Evolutionary conservation across 768 basidiomycete species (phyloP).

Genomic region (Galerina marginata): DNA sequence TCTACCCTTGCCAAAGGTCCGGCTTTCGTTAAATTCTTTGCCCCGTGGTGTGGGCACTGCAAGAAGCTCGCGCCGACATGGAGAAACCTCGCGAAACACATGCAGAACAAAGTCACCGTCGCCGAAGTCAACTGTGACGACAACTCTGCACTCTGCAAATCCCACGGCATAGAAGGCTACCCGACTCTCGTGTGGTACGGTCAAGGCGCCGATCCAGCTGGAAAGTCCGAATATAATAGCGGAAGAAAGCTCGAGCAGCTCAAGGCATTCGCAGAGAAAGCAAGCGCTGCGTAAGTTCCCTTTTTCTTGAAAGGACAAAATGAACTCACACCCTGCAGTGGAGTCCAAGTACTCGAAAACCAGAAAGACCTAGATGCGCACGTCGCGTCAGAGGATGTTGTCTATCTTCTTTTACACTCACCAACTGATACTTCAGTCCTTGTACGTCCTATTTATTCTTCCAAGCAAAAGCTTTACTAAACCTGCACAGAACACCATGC

Average conservation of each 20-base stretch:
- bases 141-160: slow-evolving; percentile 66
- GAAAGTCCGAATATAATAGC: slow-evolving; percentile 76
- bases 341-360: slow-evolving; percentile 34
- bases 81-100: slow-evolving; percentile 70
- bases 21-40: slow-evolving; percentile 75
- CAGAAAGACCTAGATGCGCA: slow-evolving; percentile 32
- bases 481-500: slow-evolving; percentile 37
- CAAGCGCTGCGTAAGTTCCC: slow-evolving; percentile 66
- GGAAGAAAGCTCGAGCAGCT: slow-evolving; percentile 75
- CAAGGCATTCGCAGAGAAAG: slow-evolving; percentile 76
- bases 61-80: slow-evolving; percentile 90
- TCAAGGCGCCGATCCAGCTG: slow-evolving; percentile 56
- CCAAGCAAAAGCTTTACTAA: not conserved
- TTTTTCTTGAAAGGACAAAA: not conserved
- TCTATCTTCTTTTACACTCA: slow-evolving; percentile 56
- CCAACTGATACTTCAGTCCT: slow-evolving; percentile 44
- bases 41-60: slow-evolving; percentile 98
- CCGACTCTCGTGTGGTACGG: slow-evolving; percentile 79
- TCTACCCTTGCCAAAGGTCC: slow-evolving; percentile 44
- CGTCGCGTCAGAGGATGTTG: slow-evolving; percentile 46
- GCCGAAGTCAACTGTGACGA: slow-evolving; percentile 92
- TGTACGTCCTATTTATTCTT: slow-evolving; percentile 28
- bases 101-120: slow-evolving; percentile 75
- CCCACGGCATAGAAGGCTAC: slow-evolving; percentile 76
- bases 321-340: slow-evolving; percentile 21